These are phyloP conservation scores for cucumber (Cucumis sativus) DNA, from an alignment of 306 rosid species.

Conservation along the genomic window DNA sequence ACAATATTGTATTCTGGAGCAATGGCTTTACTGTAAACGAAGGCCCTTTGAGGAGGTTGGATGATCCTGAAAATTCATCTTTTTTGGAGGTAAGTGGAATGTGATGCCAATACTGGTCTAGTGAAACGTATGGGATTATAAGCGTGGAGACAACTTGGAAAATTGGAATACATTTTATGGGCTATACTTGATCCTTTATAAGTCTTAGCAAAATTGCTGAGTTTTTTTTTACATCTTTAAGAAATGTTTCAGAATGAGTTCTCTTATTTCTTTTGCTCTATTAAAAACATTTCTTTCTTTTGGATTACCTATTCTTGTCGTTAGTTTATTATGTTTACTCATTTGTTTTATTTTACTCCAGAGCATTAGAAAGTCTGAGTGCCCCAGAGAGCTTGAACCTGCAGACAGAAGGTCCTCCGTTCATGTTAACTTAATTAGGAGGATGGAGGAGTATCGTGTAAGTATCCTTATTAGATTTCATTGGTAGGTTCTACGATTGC, in stretches of 20 bases:
- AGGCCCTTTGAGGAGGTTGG: conserved; percentile 92
- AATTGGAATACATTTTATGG: background rate
- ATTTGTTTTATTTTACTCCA: conserved; percentile 18
- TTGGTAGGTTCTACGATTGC: background rate
- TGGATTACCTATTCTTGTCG: background rate
- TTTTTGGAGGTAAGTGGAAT: conserved; percentile 62
- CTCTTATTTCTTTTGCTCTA: background rate
- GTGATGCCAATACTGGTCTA: background rate
- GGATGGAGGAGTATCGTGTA: conserved; percentile 70
- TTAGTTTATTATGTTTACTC: background rate
- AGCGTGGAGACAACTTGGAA: background rate
- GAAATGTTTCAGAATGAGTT: background rate
- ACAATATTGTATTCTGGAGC: conserved; percentile 89
- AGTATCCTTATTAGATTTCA: conserved; percentile 25
- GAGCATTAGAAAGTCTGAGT: conserved; percentile 87
- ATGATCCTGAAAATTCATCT: conserved; percentile 87
- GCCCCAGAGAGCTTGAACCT: conserved; percentile 95
- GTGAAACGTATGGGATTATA: background rate
- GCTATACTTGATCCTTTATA: background rate
- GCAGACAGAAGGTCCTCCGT: conserved; percentile 64
- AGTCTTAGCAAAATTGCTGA: background rate
- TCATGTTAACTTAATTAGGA: conserved; percentile 76
- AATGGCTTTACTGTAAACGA: conserved; percentile 83
- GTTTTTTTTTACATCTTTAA: background rate
- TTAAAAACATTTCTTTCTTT: background rate